A percentile compares a stretch with the other conserved stretches of the same genome.
Conservation (phyloP, 345 rosid genomes). For the Mercurialis annua region DNA sequence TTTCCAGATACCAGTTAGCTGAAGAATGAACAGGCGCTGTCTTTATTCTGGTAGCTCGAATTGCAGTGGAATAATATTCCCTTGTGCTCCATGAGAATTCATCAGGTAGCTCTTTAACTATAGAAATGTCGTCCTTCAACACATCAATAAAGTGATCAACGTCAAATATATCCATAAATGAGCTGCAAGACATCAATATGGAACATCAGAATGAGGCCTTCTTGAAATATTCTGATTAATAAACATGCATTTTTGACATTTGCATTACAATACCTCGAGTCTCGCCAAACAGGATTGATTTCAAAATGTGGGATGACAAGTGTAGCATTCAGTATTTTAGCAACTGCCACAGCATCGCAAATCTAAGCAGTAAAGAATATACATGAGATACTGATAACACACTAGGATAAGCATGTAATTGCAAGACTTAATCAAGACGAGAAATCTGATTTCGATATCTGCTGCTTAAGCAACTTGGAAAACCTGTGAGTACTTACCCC, state of each 20-base stretch:
- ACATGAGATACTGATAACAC: background rate
- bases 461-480: background rate
- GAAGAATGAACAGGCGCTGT: conserved; percentile 91
- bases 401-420: background rate
- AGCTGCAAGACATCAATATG: conserved; percentile 49
- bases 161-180: conserved; percentile 83
- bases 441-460: background rate
- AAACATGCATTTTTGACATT: background rate
- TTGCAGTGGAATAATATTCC: conserved; percentile 91
- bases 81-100: conserved; percentile 85
- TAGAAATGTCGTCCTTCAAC: conserved; percentile 54
- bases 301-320: conserved; percentile 35
- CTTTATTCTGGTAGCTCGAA: conserved; percentile 87
- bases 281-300: conserved; percentile 35
- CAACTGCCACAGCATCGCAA: conserved; percentile 35
- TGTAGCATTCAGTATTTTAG: conserved; percentile 32
- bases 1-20: conserved; percentile 83
- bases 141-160: conserved; percentile 76
- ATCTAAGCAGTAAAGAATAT: conserved; percentile 18
- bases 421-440: background rate
- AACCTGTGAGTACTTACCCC: conserved; percentile 49
- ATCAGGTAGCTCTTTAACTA: conserved; percentile 67
- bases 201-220: conserved; percentile 7
- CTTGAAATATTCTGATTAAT: background rate
- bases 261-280: conserved; percentile 21